These are phyloP conservation scores for Pyrenochaeta sp. DNA, from an alignment of 2,329 filamentous ascomycete species.

Conservation along the genomic window DNA sequence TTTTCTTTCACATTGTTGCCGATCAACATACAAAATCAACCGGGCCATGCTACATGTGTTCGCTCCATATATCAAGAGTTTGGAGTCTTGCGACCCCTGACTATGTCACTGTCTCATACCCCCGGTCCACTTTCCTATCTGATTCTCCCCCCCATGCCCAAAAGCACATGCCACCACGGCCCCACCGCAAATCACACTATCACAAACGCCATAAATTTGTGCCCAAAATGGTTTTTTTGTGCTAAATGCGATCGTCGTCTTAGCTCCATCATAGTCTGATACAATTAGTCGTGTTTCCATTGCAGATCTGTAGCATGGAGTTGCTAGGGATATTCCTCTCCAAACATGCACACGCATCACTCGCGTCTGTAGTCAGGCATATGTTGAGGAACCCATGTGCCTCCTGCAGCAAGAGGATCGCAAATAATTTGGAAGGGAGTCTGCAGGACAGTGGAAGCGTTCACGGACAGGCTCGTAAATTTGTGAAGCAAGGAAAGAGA, in stretches of 20 bases:
- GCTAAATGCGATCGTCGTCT: constrained; percentile 11
- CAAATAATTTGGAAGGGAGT: constrained; percentile 2
- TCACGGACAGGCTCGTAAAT: too few relatives aligned
- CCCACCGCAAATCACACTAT: constrained; percentile 8
- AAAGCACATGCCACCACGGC: neutral
- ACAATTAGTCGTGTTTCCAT: neutral
- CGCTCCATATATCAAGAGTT: constrained; percentile 15
- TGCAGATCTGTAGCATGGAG: neutral
- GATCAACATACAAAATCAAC: too few relatives aligned
- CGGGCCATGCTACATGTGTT: constrained; percentile 2
- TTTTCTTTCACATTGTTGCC: too few relatives aligned
- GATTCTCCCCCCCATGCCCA: constrained; percentile 1
- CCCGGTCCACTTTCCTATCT: constrained; percentile 1
- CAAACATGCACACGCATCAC: constrained; percentile 1
- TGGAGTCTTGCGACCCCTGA: neutral
- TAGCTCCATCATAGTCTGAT: neutral
- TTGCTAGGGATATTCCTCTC: constrained; percentile 1
- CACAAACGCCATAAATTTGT: constrained; percentile 16
- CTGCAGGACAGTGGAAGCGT: constrained; percentile 9
- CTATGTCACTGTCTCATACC: neutral
- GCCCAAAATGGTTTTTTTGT: constrained; percentile 3
- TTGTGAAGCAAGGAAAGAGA: too few relatives aligned
- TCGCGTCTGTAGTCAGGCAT: constrained; percentile 10
- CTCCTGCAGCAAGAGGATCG: constrained; percentile 7
- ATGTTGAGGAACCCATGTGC: constrained; percentile 8